Base-by-base conservation (phyloP, 192 early-diverging fungal species). In the Linnemannia zychae region DNA sequence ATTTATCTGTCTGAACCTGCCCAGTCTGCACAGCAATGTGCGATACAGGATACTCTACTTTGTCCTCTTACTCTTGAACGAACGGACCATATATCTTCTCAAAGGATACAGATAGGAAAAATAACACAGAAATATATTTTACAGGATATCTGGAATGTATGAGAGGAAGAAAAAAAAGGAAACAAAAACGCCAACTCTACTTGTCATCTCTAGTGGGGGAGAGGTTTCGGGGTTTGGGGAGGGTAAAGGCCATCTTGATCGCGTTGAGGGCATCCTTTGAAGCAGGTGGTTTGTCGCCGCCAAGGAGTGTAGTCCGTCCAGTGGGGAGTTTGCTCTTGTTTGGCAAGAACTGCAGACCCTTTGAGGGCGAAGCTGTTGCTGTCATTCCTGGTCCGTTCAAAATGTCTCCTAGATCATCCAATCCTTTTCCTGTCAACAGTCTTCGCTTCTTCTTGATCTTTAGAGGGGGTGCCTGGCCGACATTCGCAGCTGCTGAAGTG, bases 371-470 rank as follows among this genome's bases (percentile, higher is more conserved):
- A 15, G 81, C 77, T 17, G 72, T 65, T 0, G 78, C 24, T 12
- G 60, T 69, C 17, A 74, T 75, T 34, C 77, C 77, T 50, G 83
- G 83, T 7, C 77, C 77, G 33, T 72, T 76, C 74, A 85, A 71
- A n/a, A 85, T 85, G 15, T 85, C 83, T 11, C 83, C 83, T 7
- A 85, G 63, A 22, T 85, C 77, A 1, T 72, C 77, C 44, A 85
- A 34, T 38, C 83, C 83, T 37, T 85, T 85, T 37, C 83, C 83
- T 15, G 69, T 76, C 36, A 85, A 47, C 4, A 85, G 74, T 34
- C 63, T 85, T 11, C 83, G 83, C 70, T 79, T 85, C 78, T 85
- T 85, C 44, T 85, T 85, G 33, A 76, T 38, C 63, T 79, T 79
- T 33, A 76, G 47, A 24, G 20, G 36, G 17, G 73, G 34, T 20